Evolutionary conservation across 129 eudicot species (phyloP), one percentile per base, ranked within the genome.

Genomic region (Ambrosia trifida): DNA sequence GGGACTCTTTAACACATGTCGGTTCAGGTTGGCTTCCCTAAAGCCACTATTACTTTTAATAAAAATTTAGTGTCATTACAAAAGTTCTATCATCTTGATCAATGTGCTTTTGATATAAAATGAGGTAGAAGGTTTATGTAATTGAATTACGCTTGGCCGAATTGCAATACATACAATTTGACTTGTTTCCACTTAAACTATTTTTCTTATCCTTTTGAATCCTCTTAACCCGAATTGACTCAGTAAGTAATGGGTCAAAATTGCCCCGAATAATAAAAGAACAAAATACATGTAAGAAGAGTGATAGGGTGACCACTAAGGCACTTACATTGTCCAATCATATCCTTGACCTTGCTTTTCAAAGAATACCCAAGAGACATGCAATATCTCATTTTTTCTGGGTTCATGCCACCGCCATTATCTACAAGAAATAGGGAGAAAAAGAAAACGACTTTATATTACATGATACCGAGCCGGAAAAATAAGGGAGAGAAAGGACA

Each of bases 391-490:
- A 94, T 82, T 83, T 90, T 84, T n/a, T 94, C 98, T 11, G 93
- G 96, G 62, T 83, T 81, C 98, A 94, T 94, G 41, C 98, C 98
- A 59, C 98, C 98, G 43, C 98, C 98, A 75, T 94, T 83, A 75
- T 94, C 98, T 94, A 69, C 44, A 85, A 57, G 19, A 36, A 1
- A 81, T 41, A 60, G 69, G 17, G 43, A 7, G 18, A 54, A 51
- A 3, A 53, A 33, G 28, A 71, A 72, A 68, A 45, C 8, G 44
- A 11, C 0, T 7, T 40, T 40, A 40, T 40, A 40, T 40, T 40
- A 40, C 44, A 10, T 40, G 44, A 40, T 40, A 8, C 44, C 44
- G 44, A 40, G 44, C 9, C 2, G 44, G 54, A 74, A 11, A 64
- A 16, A 32, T n/a, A 19, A 35, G 9, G 20, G 40, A 11, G 11